These are phyloP conservation scores for Gyromitra esculenta DNA, from an alignment of 2,329 filamentous ascomycete genomes.

Conservation along the genomic window DNA sequence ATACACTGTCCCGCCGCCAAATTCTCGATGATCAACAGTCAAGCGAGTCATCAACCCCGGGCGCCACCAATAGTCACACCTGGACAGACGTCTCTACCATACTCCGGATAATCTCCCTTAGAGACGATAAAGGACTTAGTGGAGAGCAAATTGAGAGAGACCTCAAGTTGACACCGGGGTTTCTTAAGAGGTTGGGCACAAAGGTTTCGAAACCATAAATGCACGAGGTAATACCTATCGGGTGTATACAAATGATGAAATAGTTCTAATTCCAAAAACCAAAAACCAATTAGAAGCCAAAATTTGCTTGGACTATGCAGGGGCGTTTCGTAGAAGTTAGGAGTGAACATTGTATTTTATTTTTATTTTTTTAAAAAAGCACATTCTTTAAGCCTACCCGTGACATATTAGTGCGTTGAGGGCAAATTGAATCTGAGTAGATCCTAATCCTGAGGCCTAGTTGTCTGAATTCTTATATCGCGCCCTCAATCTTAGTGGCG, in stretches of 20 bases:
- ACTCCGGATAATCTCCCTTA: slow-evolving; percentile 45
- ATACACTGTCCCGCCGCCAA: slow-evolving; percentile 49
- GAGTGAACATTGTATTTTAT: slow-evolving; percentile 16
- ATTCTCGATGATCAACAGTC: slow-evolving; percentile 39
- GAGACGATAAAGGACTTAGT: slow-evolving; percentile 44
- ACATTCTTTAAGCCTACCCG: background rate
- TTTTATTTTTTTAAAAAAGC: slow-evolving; percentile 9
- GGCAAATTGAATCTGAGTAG: slow-evolving; percentile 8
- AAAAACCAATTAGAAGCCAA: slow-evolving; percentile 7
- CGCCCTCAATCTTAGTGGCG: background rate
- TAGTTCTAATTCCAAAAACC: background rate
- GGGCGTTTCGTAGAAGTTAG: background rate
- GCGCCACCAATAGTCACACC: slow-evolving; percentile 30
- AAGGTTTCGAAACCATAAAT: slow-evolving; percentile 43
- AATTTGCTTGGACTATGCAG: background rate
- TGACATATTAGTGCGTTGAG: background rate
- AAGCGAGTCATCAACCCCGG: slow-evolving; percentile 31
- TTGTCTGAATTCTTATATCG: background rate
- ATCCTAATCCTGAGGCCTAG: background rate
- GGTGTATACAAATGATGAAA: background rate
- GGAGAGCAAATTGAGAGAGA: slow-evolving; percentile 51
- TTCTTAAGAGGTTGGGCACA: slow-evolving; percentile 51
- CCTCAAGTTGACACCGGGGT: slow-evolving; percentile 50
- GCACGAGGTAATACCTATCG: slow-evolving; percentile 21
- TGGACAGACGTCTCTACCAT: slow-evolving; percentile 49